Conservation (phyloP, 768 basidiomycete genomes). For the Amyloporia xantha region DNA sequence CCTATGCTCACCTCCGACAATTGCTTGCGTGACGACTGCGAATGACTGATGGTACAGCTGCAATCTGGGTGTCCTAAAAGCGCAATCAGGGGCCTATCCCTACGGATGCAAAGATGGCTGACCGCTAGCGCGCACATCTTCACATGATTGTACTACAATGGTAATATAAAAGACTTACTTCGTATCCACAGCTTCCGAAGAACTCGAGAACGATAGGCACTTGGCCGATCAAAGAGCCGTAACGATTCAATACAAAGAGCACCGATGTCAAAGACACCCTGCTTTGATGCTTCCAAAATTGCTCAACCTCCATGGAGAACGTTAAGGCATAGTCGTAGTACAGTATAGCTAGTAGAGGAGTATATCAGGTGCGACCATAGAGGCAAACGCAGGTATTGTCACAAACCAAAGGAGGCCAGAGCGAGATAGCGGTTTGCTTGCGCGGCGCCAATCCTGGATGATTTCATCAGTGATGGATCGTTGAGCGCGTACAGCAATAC, state of each 20-base stretch:
- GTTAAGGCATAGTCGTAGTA: slow-evolving; percentile 44
- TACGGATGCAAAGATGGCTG: background rate
- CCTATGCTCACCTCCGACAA: slow-evolving; percentile 6
- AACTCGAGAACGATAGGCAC: slow-evolving; percentile 12
- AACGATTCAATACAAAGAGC: slow-evolving; percentile 18
- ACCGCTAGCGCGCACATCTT: background rate
- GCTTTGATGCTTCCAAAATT: slow-evolving; percentile 31
- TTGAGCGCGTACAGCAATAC: no score
- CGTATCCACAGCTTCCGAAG: slow-evolving; percentile 1
- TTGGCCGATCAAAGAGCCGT: slow-evolving; percentile 16
- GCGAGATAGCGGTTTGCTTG: background rate
- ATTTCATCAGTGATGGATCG: no score
- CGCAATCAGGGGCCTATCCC: background rate
- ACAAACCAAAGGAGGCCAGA: background rate
- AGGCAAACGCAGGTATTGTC: background rate
- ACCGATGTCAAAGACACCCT: slow-evolving; percentile 9
- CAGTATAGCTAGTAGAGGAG: slow-evolving; percentile 18
- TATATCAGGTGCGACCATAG: background rate
- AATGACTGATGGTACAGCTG: slow-evolving; percentile 2
- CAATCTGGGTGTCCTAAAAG: background rate
- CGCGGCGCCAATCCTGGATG: no score
- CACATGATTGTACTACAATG: background rate
- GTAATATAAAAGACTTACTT: background rate
- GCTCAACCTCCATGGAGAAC: slow-evolving; percentile 32
- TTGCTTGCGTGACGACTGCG: background rate